Conservation (phyloP, 2,329 filamentous ascomycete genomes). For the Lecanicillium sp. region DNA sequence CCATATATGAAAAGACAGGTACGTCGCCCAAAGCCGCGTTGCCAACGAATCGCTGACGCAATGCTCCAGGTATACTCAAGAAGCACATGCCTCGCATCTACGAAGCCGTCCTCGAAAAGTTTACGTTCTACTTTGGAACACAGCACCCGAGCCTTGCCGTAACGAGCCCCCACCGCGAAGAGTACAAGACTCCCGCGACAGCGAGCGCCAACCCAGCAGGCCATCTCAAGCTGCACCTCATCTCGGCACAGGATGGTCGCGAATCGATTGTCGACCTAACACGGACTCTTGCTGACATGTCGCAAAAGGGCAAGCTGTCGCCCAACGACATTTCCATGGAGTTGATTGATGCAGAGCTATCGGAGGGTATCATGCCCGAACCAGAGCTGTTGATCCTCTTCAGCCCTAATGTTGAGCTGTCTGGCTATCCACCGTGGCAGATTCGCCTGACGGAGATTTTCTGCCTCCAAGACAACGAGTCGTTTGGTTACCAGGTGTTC, state of each 20-base stretch:
- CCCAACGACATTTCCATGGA: slow-evolving; percentile 76
- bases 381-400: slow-evolving; percentile 88
- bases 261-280: slow-evolving; percentile 94
- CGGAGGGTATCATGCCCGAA: slow-evolving; percentile 70
- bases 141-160: slow-evolving; percentile 61
- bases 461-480: slow-evolving; percentile 64
- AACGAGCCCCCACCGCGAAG: slow-evolving; percentile 34
- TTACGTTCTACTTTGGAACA: slow-evolving; percentile 80
- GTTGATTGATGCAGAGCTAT: slow-evolving; percentile 82
- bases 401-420: slow-evolving; percentile 70
- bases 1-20: slow-evolving; percentile 90
- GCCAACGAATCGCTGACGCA: slow-evolving; percentile 11
- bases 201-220: slow-evolving; percentile 23
- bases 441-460: slow-evolving; percentile 92
- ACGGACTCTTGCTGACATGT: slow-evolving; percentile 90
- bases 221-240: slow-evolving; percentile 58
- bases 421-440: slow-evolving; percentile 96
- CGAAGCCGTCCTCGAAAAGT: slow-evolving; percentile 66
- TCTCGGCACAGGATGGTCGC: slow-evolving; percentile 81
- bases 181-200: slow-evolving; percentile 18
- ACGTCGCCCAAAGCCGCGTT: slow-evolving; percentile 17
- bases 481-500: slow-evolving; percentile 92
- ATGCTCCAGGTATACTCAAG: slow-evolving; percentile 67
- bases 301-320: slow-evolving; percentile 75
- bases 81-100: slow-evolving; percentile 81